Percentiles rank a stretch among this genome's conserved stretches.
phyloP scores from a whole-genome alignment of 768 basidiomycete genomes.

The Pleurotus eryngii region DNA sequence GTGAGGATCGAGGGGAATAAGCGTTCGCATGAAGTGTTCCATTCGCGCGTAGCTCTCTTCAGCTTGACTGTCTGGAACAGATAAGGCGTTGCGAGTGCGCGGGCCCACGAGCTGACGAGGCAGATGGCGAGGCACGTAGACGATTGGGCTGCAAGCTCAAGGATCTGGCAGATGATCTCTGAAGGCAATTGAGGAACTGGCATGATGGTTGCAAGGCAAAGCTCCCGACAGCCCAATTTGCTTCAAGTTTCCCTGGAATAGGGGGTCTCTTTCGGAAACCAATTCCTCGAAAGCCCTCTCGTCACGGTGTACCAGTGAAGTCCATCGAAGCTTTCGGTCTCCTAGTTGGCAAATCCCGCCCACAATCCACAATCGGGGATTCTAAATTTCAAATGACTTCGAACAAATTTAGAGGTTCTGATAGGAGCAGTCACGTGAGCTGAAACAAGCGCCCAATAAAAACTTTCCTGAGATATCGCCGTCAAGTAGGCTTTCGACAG shows the following conservation, averaged over 20 bases:
- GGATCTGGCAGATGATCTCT: neutral
- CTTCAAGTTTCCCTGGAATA: neutral
- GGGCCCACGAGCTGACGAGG: neutral
- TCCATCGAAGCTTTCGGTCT: no score
- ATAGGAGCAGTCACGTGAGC: no score
- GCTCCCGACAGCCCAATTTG: neutral
- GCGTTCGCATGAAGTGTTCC: neutral
- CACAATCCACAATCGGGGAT: no score
- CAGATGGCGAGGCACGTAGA: neutral
- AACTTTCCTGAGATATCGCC: no score
- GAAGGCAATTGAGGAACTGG: neutral
- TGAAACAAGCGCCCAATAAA: no score
- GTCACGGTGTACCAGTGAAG: no score
- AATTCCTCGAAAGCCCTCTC: no score
- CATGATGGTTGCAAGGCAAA: neutral
- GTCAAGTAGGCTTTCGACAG: no score
- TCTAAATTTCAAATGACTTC: no score
- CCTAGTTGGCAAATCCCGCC: no score
- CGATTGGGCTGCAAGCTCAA: neutral
- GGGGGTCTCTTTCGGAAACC: neutral
- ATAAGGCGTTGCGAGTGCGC: neutral
- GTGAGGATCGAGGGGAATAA: neutral
- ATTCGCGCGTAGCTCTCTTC: neutral
- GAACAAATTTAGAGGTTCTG: no score
- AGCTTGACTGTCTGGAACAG: neutral